Evolutionary conservation across 768 basidiomycete genomes (phyloP), one percentile per base, ranked within the genome.

Genomic region (Infundibulicybe gibba): DNA sequence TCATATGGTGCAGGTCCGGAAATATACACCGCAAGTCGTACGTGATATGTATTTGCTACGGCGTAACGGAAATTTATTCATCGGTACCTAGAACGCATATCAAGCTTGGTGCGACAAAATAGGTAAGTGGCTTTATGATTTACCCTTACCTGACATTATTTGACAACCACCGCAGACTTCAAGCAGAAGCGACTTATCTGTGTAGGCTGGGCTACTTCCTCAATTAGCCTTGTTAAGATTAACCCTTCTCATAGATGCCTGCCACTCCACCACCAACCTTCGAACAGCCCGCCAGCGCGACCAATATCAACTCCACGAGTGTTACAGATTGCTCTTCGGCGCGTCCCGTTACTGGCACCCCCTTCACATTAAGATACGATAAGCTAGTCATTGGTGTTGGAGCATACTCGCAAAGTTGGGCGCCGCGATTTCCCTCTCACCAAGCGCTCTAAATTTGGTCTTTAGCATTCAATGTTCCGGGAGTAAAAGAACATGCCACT

Each of bases 311-410:
- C 8, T 8, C 25, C 25, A 25, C 8, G 25, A 25, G 25, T 25
- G 25, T 8, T 25, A 8, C 3, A 8, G 4, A 25, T 25, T 8
- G 25, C 8, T 25, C 25, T 25, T 8, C 25, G 25, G 8, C 25
- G 25, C 25, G 25, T 25, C 25, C 25, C 8, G 25, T 25, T 8
- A 25, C 25, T 25, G 25, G 25, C 25, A 25, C 25, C 25, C 25
- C 25, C 3, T 25, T 25, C 25, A 25, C 25, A 8, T 8, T 25
- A 25, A 39, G 15, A 15, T 93, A 87, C 57, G 90, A 94, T 64
- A 90, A 87, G 60, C 74, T 94, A 11, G 80, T 94, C 45, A 81
- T 94, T 41, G 83, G 88, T 6, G 90, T 90, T 1, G 92, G 92
- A 2, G 86, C 87, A 40, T 93, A 93, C 65, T 81, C 79, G 2